A percentile compares a stretch with the other conserved stretches of the same genome.
Evolutionary conservation across 306 rosid species (phyloP).

Genomic region (Urtica urens): DNA sequence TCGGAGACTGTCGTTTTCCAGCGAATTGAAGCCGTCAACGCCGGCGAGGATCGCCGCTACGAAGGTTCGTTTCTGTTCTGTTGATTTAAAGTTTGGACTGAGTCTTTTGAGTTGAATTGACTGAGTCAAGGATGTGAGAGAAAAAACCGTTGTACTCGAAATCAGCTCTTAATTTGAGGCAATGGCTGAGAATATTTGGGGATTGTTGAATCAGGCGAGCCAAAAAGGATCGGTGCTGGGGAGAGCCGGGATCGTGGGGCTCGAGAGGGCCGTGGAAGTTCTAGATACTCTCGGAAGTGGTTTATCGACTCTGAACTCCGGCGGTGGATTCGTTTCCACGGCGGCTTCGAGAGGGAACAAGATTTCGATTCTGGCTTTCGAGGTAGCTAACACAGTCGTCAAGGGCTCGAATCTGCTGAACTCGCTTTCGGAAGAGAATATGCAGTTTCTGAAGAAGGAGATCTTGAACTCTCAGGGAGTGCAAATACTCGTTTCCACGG

Average conservation of each 20-base stretch:
- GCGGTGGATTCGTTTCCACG: slow-evolving; percentile 41
- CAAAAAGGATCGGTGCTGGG: slow-evolving; percentile 48
- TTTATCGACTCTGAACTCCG: slow-evolving; percentile 45
- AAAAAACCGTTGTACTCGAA: no score
- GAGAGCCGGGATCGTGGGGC: slow-evolving; percentile 38
- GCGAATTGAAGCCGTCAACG: slow-evolving; percentile 27
- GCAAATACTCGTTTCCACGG: slow-evolving; percentile 52
- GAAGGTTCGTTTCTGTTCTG: slow-evolving; percentile 31
- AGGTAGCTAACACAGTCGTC: slow-evolving; percentile 84
- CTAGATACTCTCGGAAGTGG: slow-evolving; percentile 69
- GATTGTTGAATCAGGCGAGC: slow-evolving; percentile 24
- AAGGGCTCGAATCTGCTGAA: slow-evolving; percentile 58
- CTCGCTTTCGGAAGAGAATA: slow-evolving; percentile 66
- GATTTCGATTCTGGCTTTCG: slow-evolving; percentile 79
- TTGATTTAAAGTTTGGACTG: not conserved
- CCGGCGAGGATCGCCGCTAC: slow-evolving; percentile 18
- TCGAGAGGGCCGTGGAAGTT: slow-evolving; percentile 65
- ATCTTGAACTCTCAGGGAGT: slow-evolving; percentile 57
- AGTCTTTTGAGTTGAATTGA: not conserved
- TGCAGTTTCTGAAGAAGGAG: slow-evolving; percentile 57
- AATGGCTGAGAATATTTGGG: not conserved
- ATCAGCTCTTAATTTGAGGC: not conserved
- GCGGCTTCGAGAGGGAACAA: slow-evolving; percentile 41
- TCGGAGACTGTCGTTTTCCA: slow-evolving; percentile 21
- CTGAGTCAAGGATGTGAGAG: no score